These are phyloP conservation scores for Ophiostoma pallidulum DNA, from an alignment of 2,329 filamentous ascomycete species.

Conservation along the genomic window DNA sequence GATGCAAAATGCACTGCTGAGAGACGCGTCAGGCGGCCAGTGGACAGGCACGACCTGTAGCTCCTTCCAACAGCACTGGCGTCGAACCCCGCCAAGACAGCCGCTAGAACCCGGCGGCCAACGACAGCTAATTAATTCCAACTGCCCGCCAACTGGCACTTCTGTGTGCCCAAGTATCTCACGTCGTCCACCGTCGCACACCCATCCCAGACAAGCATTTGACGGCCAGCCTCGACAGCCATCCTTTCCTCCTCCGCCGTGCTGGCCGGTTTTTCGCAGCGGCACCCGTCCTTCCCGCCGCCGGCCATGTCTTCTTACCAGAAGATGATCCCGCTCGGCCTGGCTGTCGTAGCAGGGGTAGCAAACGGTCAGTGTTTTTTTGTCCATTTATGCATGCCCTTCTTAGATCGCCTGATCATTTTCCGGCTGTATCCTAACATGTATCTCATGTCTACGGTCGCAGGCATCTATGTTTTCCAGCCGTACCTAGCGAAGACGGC, in stretches of 20 bases:
- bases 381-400: neutral
- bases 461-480: constrained; percentile 16
- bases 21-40: constrained; percentile 9
- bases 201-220: too few relatives aligned
- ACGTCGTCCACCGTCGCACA: too few relatives aligned
- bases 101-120: too few relatives aligned
- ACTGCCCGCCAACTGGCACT: neutral
- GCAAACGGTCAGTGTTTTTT: constrained; percentile 22
- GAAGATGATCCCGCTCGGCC: constrained; percentile 15
- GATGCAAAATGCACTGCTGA: constrained; percentile 1
- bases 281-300: neutral
- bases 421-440: too few relatives aligned
- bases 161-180: too few relatives aligned
- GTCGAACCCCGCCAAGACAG: neutral
- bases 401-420: neutral
- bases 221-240: neutral
- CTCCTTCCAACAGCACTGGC: neutral
- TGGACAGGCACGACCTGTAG: neutral
- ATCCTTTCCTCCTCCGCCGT: neutral
- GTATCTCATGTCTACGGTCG: too few relatives aligned
- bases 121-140: too few relatives aligned
- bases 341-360: constrained; percentile 25
- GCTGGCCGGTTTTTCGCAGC: neutral
- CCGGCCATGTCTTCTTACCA: constrained; percentile 15
- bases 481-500: constrained; percentile 10